phyloP scores from a whole-genome alignment of 257 asterid species.

The Solanum acaule region DNA sequence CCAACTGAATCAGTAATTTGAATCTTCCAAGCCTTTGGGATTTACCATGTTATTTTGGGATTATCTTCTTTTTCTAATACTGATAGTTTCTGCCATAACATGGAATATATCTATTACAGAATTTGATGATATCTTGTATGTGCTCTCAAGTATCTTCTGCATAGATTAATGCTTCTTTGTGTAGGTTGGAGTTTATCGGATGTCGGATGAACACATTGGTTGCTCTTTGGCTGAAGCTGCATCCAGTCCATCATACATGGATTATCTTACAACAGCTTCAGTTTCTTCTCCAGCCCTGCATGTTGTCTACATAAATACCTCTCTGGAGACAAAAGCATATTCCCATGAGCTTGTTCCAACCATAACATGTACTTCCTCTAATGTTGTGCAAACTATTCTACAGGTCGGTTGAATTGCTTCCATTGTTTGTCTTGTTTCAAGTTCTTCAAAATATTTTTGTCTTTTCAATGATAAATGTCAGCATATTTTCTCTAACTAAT shows the following conservation, averaged over 20 bases:
- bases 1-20: background rate
- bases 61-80: background rate
- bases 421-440: background rate
- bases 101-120: background rate
- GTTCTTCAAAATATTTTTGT: background rate
- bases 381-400: constrained; percentile 81
- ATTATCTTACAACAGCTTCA: constrained; percentile 68
- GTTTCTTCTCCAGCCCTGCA: constrained; percentile 77
- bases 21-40: background rate
- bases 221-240: constrained; percentile 99
- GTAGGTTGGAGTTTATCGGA: constrained; percentile 92
- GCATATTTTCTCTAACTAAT: background rate
- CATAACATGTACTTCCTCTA: constrained; percentile 94
- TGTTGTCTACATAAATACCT: constrained; percentile 87
- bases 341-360: constrained; percentile 96
- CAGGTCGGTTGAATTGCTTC: constrained; percentile 41
- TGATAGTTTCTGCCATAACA: background rate
- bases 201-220: constrained; percentile 80
- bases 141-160: background rate
- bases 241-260: constrained; percentile 75
- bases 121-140: background rate
- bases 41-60: background rate
- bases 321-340: constrained; percentile 89
- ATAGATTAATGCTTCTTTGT: background rate
- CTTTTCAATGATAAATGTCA: background rate